Evolutionary conservation across 345 rosid genomes (phyloP), one percentile per base, ranked within the genome.

Genomic region (Linum usitatissimum): DNA sequence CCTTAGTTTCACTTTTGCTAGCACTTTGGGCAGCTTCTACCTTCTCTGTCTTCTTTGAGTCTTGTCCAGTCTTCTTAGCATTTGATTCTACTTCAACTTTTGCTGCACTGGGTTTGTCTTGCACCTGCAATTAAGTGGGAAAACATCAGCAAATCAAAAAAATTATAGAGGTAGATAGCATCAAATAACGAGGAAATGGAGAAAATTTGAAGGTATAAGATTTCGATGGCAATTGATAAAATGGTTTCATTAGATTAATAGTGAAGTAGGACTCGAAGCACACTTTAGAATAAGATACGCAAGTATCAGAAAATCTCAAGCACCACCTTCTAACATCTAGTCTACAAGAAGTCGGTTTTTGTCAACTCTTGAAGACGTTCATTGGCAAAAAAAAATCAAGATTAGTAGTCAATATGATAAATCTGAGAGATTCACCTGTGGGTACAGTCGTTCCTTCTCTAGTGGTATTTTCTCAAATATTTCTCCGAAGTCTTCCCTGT

Each of bases 391-490:
- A 13, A 45, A 45, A 45, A 45, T 3, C 3, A 13, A 9, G 4
- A 45, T 10, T 12, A 15, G 51, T 45, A 10, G 15, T 45, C 8
- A 15, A 45, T 13, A 45, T 45, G 51, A 34, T 4, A 34, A 34
- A 34, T 34, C 51, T 45, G 51, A 45, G 13, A 10, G 38, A 56
- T 72, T 82, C 67, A 89, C 95, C 60, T 58, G 80, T 62, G 83
- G 83, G 63, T 76, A 82, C 73, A 89, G 85, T 62, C 21, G 68
- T 51, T 81, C 70, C 80, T 87, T 80, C 73, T 87, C 74, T 55
- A 84, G 36, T 55, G 62, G 49, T 66, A 92, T 70, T 65, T 73
- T 82, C 62, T 64, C 79, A 71, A 87, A 80, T 67, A 78, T 64
- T 42, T 80, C 65, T 64, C 78, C 76, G 64, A 81, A 71, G 59